Percentiles rank a stretch among this genome's conserved stretches.
Evolutionary conservation across 176 grass and related monocot genomes (phyloP).

Genomic region (Bothriochloa decipiens): DNA sequence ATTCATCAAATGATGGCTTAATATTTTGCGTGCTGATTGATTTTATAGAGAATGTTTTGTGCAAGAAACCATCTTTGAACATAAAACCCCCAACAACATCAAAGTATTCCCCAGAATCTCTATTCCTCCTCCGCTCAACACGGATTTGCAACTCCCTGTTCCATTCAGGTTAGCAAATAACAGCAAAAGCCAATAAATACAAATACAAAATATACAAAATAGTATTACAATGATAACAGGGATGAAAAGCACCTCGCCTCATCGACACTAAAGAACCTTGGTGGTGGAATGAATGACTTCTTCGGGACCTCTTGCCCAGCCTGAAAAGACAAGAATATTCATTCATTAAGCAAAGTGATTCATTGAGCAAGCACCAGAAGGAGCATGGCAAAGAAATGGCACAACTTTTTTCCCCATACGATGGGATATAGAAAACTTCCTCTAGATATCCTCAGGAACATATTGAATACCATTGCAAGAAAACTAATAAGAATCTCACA

Average conservation of each 20-base stretch:
- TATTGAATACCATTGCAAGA: constrained; percentile 1
- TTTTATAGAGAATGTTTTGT: constrained; percentile 79
- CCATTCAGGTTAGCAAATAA: constrained; percentile 37
- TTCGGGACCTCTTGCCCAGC: constrained; percentile 59
- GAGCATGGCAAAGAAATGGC: not conserved
- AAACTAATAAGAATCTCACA: constrained; percentile 1
- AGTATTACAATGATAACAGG: constrained; percentile 9
- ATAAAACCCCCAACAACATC: constrained; percentile 63
- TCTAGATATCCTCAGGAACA: not conserved
- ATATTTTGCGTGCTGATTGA: constrained; percentile 71
- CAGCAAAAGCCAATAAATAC: constrained; percentile 25
- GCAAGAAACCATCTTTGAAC: constrained; percentile 88
- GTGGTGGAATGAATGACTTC: constrained; percentile 77
- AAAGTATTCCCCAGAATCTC: constrained; percentile 70
- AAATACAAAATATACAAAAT: not conserved
- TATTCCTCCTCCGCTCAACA: constrained; percentile 63
- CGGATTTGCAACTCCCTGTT: constrained; percentile 70
- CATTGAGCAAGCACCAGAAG: constrained; percentile 1
- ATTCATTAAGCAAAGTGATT: constrained; percentile 21
- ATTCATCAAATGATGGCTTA: constrained; percentile 73
- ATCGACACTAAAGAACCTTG: constrained; percentile 72
- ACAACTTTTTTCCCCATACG: not conserved
- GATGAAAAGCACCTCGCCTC: constrained; percentile 69
- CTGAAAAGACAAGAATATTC: constrained; percentile 50
- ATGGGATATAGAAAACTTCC: not conserved